Conservation (phyloP, 768 basidiomycete genomes). For the Boletus rufocinnamomeus region DNA sequence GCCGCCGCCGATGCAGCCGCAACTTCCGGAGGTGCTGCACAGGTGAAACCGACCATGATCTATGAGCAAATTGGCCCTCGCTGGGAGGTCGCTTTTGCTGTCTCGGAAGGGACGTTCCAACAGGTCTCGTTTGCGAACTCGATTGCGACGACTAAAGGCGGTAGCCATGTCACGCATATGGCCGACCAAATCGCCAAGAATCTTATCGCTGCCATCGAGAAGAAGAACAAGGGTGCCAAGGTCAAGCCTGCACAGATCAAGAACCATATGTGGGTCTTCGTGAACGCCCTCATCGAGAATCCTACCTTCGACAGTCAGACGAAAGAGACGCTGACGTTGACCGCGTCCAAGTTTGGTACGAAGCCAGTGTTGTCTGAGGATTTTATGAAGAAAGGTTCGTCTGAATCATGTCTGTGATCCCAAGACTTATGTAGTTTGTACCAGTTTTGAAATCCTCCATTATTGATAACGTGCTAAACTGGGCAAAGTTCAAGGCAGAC, state of each 20-base stretch:
- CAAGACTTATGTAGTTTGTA: constrained; percentile 4
- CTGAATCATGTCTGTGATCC: background rate
- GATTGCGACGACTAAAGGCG: constrained; percentile 95
- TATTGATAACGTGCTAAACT: constrained; percentile 88
- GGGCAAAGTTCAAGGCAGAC: constrained; percentile 97
- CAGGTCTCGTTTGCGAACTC: constrained; percentile 98
- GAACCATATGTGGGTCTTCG: constrained; percentile 98
- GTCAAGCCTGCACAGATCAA: constrained; percentile 94
- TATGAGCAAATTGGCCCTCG: constrained; percentile 79
- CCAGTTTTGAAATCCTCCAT: constrained; percentile 87
- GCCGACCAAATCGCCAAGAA: constrained; percentile 89
- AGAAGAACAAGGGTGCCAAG: constrained; percentile 97
- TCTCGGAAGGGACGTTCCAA: constrained; percentile 90
- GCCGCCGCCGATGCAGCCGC: constrained; percentile 69
- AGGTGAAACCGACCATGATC: constrained; percentile 73
- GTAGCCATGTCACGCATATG: constrained; percentile 85
- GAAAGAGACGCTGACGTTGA: constrained; percentile 91
- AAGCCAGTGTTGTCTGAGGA: constrained; percentile 86
- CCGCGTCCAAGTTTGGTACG: constrained; percentile 85
- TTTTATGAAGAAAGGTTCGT: constrained; percentile 91
- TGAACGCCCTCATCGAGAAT: constrained; percentile 95
- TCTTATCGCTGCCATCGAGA: constrained; percentile 77
- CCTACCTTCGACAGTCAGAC: constrained; percentile 99
- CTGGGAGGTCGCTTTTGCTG: constrained; percentile 95
- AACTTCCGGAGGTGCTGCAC: constrained; percentile 75